Evolutionary conservation across 192 early-diverging fungal species (phyloP), one percentile per base, ranked within the genome.

Genomic region (Chytriomyces sp.): DNA sequence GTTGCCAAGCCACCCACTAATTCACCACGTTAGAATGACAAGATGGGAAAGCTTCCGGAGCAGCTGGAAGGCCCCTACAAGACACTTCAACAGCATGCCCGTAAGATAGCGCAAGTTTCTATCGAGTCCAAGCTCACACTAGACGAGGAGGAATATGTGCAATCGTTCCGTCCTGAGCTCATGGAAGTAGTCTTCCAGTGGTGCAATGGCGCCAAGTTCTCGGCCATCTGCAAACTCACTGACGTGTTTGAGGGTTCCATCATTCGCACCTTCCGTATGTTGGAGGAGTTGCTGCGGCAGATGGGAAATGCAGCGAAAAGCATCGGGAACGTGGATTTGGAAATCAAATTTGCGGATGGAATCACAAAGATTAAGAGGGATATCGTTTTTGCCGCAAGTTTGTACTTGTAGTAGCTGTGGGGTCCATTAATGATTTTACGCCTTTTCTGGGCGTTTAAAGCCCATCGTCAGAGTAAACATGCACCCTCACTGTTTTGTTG

Each of bases 111-210:
- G 0, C 89, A 92, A 72, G 88, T 93, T 3, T 91, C 92, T 2
- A 84, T 89, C 44, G 96, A 98, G 75, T 94, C 88, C 74, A 96
- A 96, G 78, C 82, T 99, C 52, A 60, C 79, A 1, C 59, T 99
- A 17, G 92, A 93, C 64, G 93, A 96, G 78, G 91, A 93, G 26
- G 94, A 93, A 57, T 98, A 96, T 65, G 84, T 99, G 12, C 77
- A 86, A 63, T 86, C 84, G 37, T 99, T 98, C 82, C 85, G 87
- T 3, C 86, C 92, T 1, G 91, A 94, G 37, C 76, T 99, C 26
- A 98, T 99, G 95, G 92, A 96, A 71, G 93, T 98, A 34, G 94
- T 94, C 53, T 95, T 89, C 73, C 90, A 90, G 0, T 98, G 96
- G 97, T 90, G 78, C 70, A 83, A 92, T 67, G 95, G 95, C 0